phyloP scores from a whole-genome alignment of 176 grass and related monocot genomes.

The Oryza glaberrima region DNA sequence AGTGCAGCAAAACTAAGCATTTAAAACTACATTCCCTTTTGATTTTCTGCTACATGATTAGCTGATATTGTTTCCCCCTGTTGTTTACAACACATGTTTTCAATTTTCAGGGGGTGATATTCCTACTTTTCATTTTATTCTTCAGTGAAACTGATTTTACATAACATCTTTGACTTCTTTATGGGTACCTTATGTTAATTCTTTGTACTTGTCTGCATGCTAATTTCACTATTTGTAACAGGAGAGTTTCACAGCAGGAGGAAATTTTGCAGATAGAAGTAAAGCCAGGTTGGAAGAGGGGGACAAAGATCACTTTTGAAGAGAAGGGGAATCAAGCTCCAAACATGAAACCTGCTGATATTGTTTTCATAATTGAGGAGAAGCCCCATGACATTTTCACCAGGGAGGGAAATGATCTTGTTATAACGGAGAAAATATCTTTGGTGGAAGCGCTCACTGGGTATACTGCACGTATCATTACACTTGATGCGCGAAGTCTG shows the following conservation, averaged over 20 bases:
- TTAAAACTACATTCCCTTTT: background rate
- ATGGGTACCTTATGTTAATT: background rate
- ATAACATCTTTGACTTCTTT: background rate
- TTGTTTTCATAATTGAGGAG: constrained; percentile 88
- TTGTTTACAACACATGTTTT: background rate
- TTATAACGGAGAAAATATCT: constrained; percentile 77
- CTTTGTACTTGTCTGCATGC: background rate
- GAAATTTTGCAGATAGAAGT: constrained; percentile 80
- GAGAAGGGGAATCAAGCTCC: constrained; percentile 78
- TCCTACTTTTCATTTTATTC: constrained; percentile 11
- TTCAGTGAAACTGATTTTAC: background rate
- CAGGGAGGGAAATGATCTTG: constrained; percentile 83
- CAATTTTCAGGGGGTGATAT: background rate
- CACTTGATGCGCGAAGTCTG: constrained; percentile 67
- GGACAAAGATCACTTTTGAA: constrained; percentile 80
- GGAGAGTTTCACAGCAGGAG: constrained; percentile 63
- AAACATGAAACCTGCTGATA: constrained; percentile 74
- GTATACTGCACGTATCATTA: constrained; percentile 52
- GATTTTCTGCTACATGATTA: background rate
- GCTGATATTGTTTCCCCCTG: background rate
- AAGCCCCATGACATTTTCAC: constrained; percentile 81
- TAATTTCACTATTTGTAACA: constrained; percentile 46
- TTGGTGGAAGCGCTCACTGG: constrained; percentile 80
- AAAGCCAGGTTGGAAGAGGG: constrained; percentile 90
- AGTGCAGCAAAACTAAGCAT: background rate